phyloP scores from a whole-genome alignment of 192 early-diverging fungal species.

The Jimgerdemannia flammicorona region DNA sequence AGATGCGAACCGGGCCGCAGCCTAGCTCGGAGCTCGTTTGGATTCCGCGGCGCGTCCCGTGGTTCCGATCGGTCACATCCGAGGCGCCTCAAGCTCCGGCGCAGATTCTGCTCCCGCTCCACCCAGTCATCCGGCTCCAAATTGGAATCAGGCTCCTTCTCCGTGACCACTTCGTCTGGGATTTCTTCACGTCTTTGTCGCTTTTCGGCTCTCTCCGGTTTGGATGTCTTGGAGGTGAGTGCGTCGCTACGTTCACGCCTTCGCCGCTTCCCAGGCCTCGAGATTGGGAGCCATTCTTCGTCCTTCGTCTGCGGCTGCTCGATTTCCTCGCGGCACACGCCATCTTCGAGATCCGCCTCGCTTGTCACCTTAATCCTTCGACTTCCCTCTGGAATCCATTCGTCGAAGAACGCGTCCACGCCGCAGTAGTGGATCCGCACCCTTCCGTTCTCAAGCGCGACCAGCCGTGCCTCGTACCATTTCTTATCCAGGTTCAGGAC shows the following conservation, averaged over 20 bases:
- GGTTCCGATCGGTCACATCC: neutral
- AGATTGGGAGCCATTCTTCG: neutral
- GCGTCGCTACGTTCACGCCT: conserved; percentile 7
- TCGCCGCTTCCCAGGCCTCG: conserved; percentile 3
- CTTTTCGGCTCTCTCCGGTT: neutral
- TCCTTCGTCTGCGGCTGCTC: conserved; percentile 1
- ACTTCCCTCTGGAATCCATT: conserved; percentile 26
- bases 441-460: conserved; percentile 26
- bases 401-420: conserved; percentile 24
- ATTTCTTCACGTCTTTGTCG: conserved; percentile 9
- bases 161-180: conserved; percentile 4
- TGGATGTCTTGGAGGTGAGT: conserved; percentile 23
- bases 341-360: conserved; percentile 25
- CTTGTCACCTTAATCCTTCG: conserved; percentile 27
- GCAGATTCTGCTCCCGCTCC: conserved; percentile 9
- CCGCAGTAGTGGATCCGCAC: conserved; percentile 37
- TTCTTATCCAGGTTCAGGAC: conserved; percentile 30
- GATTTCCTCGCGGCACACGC: neutral
- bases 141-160: conserved; percentile 4
- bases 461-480: conserved; percentile 33
- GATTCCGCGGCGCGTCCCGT: neutral
- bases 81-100: neutral
- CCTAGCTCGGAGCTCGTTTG: conserved; percentile 16
- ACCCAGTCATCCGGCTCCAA: conserved; percentile 5
- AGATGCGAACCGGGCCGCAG: conserved; percentile 36